A percentile compares a stretch with the other conserved stretches of the same genome.
These are phyloP conservation scores for Xylaria flabelliformis DNA, from an alignment of 495 filamentous ascomycete genomes.

Conservation along the genomic window DNA sequence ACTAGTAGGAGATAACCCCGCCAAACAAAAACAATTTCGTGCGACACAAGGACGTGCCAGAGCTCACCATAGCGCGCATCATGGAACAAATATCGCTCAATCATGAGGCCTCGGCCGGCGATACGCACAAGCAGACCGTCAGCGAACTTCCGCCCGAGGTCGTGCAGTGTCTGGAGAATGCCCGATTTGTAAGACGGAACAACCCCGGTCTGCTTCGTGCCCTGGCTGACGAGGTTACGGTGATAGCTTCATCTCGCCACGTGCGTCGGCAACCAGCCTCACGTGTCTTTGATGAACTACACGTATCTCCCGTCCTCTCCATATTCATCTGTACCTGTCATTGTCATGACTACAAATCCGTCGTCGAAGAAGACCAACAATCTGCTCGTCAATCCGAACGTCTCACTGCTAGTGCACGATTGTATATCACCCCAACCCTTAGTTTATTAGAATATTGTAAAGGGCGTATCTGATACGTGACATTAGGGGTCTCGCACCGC, in stretches of 20 bases:
- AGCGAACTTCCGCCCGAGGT: conserved; percentile 80
- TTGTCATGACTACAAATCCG: conserved; percentile 94
- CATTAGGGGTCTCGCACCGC: conserved; percentile 80
- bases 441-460: background rate
- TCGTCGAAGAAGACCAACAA: conserved; percentile 89
- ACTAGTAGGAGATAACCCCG: background rate
- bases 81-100: conserved; percentile 68
- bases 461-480: background rate
- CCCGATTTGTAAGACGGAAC: conserved; percentile 75
- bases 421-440: conserved; percentile 53
- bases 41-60: background rate
- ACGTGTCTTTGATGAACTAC: conserved; percentile 99
- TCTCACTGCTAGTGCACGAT: conserved; percentile 95
- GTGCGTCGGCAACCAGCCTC: conserved; percentile 78
- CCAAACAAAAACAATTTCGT: background rate
- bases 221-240: conserved; percentile 26
- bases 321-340: conserved; percentile 71
- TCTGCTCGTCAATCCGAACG: conserved; percentile 83
- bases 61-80: background rate
- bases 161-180: conserved; percentile 88
- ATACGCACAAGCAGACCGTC: conserved; percentile 71
- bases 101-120: conserved; percentile 75
- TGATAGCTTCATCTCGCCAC: conserved; percentile 92
- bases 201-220: background rate
- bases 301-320: conserved; percentile 91